Evolutionary conservation across 257 asterid genomes (phyloP), one percentile per base, ranked within the genome.

Genomic region (Gentiana dahurica): DNA sequence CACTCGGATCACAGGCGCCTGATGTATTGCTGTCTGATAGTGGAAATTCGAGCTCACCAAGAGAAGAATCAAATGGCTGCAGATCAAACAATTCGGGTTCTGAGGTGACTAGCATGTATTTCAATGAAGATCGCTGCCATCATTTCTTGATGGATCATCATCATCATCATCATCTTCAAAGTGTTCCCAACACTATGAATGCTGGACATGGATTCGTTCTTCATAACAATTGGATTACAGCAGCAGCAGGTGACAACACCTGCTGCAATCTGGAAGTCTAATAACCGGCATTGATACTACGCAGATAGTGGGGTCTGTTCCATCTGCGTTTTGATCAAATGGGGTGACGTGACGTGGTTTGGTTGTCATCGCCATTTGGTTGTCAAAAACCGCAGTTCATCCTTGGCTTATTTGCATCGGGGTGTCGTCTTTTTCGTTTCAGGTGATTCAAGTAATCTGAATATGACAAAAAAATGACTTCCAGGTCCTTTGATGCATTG

Each of bases 381-480:
- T 73, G 75, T 15, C 24, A 64, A 41, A 56, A 38, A 43, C 5
- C 54, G 93, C 87, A 81, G 75, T 32, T 75, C 93, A 83, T 86
- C 70, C 93, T 83, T 86, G 95, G 95, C 93, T 86, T 70, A 36
- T 65, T 15, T 13, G 2, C 71, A 67, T 59, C 66, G 64, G 49
- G 10, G 71, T 68, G 39, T 44, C 51, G 56, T 66, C 53, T 59
- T 65, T 34, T 24, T n/a, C 55, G 37, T 59, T 62, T 49, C 38
- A 35, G 55, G 66, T 53, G 36, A 5, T 36, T 10, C 15, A 34
- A 35, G 65, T 65, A 48, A 44, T 2, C 3, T 15, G 68, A 47
- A 47, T 15, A 15, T 71, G 41, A 65, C 52, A 12, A 59, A 68
- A 63, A 74, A 58, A 61, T 15, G 24, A 15, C 24, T 15, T 6